A percentile compares a stretch with the other conserved stretches of the same genome.
Evolutionary conservation across 192 early-diverging fungal species (phyloP).

Genomic region (Endogone sp.): DNA sequence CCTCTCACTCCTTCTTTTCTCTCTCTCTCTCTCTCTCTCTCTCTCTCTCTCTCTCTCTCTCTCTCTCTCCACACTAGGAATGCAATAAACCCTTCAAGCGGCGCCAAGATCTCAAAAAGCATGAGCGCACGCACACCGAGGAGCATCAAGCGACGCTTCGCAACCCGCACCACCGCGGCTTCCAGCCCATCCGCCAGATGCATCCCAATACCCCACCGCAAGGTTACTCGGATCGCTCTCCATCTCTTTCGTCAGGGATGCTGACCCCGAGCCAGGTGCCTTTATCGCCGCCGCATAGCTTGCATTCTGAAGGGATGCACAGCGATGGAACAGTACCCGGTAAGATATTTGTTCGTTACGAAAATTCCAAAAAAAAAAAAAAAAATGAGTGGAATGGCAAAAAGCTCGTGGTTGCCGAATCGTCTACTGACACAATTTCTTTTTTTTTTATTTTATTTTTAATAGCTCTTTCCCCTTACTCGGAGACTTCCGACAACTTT

Average conservation of each 20-base stretch:
- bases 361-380: no score
- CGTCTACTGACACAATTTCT: no score
- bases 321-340: not conserved
- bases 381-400: no score
- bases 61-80: constrained; percentile 33
- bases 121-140: constrained; percentile 77
- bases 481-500: constrained; percentile 14
- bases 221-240: constrained; percentile 24
- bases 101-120: constrained; percentile 95
- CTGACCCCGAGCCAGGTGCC: not conserved
- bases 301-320: not conserved
- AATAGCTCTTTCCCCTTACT: not conserved
- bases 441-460: not conserved
- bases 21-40: not conserved
- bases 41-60: constrained; percentile 3
- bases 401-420: no score
- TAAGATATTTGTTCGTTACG: no score
- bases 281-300: not conserved
- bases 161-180: not conserved
- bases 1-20: constrained; percentile 2
- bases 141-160: constrained; percentile 18
- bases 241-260: constrained; percentile 6
- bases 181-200: not conserved
- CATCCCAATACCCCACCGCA: constrained; percentile 26
- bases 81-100: constrained; percentile 88